Base-by-base conservation (phyloP, 495 filamentous ascomycete genomes). In the Hypoxylon trugodes region DNA sequence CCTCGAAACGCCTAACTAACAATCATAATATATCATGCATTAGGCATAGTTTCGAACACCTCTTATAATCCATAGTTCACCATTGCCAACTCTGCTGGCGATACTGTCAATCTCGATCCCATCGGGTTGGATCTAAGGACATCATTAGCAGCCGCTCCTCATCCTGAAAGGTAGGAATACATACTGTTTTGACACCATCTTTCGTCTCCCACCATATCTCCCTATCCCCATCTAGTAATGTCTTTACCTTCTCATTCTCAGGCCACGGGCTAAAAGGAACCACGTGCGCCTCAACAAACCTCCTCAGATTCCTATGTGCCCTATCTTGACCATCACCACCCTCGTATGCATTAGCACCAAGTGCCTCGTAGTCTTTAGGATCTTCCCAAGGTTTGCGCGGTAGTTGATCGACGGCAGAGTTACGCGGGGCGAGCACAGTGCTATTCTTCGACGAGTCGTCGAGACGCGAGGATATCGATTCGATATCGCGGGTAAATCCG, bases 361-460 rank as follows among this genome's bases (percentile, higher is more conserved):
- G 78, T 5, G 77, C 77, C 2, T 76, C 77, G 71, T 96, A 96
- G 53, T 98, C 96, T 33, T 85, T 75, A 0, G 91, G 87, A 61
- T 96, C 87, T 66, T 98, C 94, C 95, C 95, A 98, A 1, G 95
- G 95, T 70, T 98, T 98, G 54, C 90, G 81, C 0, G 93, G 92
- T 33, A 98, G 80, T 1, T 75, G 82, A 63, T 88, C 88, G 60
- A 98, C 85, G 1, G 86, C 92, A 33, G 84, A 86, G 74, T 98
- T 98, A 4, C 88, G 74, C 1, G 95, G 96, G 1, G 95, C 95
- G 0, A 98, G 83, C 21, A 98, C 90, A 0, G 96, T 98, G 8
- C 92, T 89, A 69, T 97, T 97, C 50, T 82, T 73, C 0, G 79
- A 68, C 1, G 77, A 73, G 72, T 92, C 85, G 59, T 90, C 86